Base-by-base conservation (phyloP, 2,329 filamentous ascomycete genomes). In the Zasmidium angulare region DNA sequence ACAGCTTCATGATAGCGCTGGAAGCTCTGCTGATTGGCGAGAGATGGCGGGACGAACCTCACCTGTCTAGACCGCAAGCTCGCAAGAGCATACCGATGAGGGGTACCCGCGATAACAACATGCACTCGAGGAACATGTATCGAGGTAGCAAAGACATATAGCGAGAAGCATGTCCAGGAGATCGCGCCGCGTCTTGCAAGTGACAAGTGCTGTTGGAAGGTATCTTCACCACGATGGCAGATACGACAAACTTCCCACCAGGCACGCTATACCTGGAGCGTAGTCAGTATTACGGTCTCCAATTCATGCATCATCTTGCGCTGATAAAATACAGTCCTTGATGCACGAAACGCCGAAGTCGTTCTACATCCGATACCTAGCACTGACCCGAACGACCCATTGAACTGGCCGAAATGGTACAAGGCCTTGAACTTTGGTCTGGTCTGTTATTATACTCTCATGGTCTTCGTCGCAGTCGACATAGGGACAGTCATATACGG, bases 401-500 rank as follows among this genome's bases (percentile, higher is more conserved):
- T 77, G 70, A 79, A 80, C 61, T 80, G 77, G 78, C 71, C 71
- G 17, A 70, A 61, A 29, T 48, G 61, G 43, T 71, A 75, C 12
- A 80, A 80, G 53, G 53, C 66, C 1, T 49, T 73, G 49, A 79
- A 79, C 55, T 78, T 75, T 51, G 63, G 61, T 1, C 68, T 80
- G 6, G 70, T 74, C 0, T 66, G 69, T 9, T 74, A 74, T 24
- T 78, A 77, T 53, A 75, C 73, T 1, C 61, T 74, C 3, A 66
- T 77, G 50, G 68, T 77, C n/a, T 56, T 56, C 20, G 76, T 76
- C 54, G 74, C 70, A 12, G 67, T 74, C 23, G 72, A 77, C 4
- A 74, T 75, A 40, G 75, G 74, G 40, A 68, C 71, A n/a, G 70
- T 72, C 2, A 72, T 73, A 19, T 81, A 78, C 78, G 72, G 68